These are phyloP conservation scores for Ilex asprella DNA, from an alignment of 257 asterid genomes.

Conservation along the genomic window DNA sequence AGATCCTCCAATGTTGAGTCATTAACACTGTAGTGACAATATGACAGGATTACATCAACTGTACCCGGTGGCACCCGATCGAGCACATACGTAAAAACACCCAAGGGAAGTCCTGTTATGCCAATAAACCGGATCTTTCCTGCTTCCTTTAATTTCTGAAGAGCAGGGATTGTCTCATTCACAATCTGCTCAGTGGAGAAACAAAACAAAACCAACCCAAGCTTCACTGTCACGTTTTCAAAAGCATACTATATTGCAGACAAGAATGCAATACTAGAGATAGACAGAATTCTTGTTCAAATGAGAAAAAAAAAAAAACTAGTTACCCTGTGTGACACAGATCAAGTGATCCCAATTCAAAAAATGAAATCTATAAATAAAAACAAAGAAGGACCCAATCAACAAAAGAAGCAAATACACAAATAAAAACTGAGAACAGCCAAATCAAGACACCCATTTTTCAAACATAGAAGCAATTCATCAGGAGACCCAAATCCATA, in stretches of 20 bases:
- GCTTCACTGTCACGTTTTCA: not conserved
- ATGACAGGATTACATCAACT: slow-evolving; percentile 83
- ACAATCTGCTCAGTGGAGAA: slow-evolving; percentile 54
- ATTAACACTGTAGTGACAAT: slow-evolving; percentile 80
- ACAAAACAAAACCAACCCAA: slow-evolving; percentile 16
- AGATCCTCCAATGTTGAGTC: slow-evolving; percentile 69
- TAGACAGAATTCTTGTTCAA: not conserved
- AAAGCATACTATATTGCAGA: not conserved
- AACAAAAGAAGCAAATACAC: too few species aligned
- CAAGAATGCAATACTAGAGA: not conserved
- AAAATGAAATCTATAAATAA: not conserved
- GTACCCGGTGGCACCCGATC: slow-evolving; percentile 81
- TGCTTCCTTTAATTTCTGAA: slow-evolving; percentile 60
- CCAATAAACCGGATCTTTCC: slow-evolving; percentile 91
- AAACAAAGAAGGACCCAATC: too few species aligned
- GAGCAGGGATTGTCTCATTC: slow-evolving; percentile 90
- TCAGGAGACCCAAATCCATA: too few species aligned
- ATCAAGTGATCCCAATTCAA: slow-evolving; percentile 7
- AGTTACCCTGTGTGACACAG: not conserved
- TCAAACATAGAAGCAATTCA: too few species aligned
- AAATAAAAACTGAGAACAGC: too few species aligned
- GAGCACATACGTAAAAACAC: slow-evolving; percentile 61
- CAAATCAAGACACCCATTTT: too few species aligned
- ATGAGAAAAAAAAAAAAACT: not conserved
- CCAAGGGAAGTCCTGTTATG: slow-evolving; percentile 89